These are phyloP conservation scores for Monosporascus sp. DNA, from an alignment of 2,329 filamentous ascomycete species.

Conservation along the genomic window DNA sequence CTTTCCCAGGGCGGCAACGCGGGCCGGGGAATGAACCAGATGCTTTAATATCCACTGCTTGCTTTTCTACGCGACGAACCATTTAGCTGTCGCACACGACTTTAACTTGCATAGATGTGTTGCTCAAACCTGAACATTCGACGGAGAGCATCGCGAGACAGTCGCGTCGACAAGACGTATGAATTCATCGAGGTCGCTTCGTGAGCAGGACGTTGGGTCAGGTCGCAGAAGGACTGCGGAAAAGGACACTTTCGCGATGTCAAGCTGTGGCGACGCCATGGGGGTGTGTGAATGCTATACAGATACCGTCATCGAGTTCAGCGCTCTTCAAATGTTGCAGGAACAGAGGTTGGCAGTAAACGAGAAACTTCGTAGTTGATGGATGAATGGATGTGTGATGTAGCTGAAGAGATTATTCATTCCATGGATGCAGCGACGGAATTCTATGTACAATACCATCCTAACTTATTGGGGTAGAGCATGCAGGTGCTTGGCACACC, in stretches of 20 bases:
- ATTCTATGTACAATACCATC: too few species aligned
- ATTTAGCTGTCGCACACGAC: slow-evolving; percentile 29
- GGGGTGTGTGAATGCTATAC: neutral
- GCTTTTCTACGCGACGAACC: slow-evolving; percentile 61
- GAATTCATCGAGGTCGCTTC: slow-evolving; percentile 65
- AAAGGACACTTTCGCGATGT: slow-evolving; percentile 75
- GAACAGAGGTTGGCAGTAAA: too few species aligned
- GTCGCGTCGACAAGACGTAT: slow-evolving; percentile 60
- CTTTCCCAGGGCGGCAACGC: slow-evolving; percentile 65
- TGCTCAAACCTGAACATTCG: slow-evolving; percentile 83
- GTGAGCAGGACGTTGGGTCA: slow-evolving; percentile 64
- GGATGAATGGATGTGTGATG: too few species aligned
- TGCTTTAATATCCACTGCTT: slow-evolving; percentile 79
- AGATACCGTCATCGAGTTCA: too few species aligned
- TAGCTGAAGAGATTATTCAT: too few species aligned
- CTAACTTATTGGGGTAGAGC: too few species aligned
- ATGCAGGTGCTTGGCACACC: neutral
- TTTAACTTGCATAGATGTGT: slow-evolving; percentile 35
- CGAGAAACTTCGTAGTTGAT: too few species aligned
- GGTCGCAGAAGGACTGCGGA: slow-evolving; percentile 67
- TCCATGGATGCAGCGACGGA: too few species aligned
- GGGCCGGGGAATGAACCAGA: slow-evolving; percentile 61
- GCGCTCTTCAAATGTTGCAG: too few species aligned
- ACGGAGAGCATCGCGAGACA: slow-evolving; percentile 66
- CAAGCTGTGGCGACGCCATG: slow-evolving; percentile 66